These are phyloP conservation scores for Barbarea vulgaris DNA, from an alignment of 345 rosid genomes.

Conservation along the genomic window DNA sequence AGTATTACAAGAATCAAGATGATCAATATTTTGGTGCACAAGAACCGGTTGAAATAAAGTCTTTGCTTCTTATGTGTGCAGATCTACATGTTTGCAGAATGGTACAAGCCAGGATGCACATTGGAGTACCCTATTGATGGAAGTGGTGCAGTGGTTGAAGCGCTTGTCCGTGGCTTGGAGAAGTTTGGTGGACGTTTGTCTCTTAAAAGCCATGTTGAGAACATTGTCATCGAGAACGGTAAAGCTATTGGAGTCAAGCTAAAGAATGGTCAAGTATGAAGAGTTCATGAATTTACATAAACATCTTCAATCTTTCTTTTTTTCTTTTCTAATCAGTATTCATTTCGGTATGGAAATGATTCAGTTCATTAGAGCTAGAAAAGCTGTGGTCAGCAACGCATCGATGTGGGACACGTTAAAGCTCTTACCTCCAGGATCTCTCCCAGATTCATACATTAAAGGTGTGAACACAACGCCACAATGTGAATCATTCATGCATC, in stretches of 20 bases:
- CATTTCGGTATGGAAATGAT: not conserved
- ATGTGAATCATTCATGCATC: constrained; percentile 99
- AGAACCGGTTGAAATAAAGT: not conserved
- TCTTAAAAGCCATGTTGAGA: constrained; percentile 76
- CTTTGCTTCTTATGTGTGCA: constrained; percentile 40
- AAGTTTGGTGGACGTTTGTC: constrained; percentile 83
- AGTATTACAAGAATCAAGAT: not conserved
- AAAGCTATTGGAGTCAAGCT: constrained; percentile 85
- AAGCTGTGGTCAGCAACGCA: constrained; percentile 92
- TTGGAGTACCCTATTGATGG: constrained; percentile 89
- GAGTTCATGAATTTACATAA: constrained; percentile 11
- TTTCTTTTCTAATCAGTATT: not conserved
- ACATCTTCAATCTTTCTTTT: not conserved
- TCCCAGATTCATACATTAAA: constrained; percentile 61
- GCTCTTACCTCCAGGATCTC: constrained; percentile 63
- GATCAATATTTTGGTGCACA: not conserved
- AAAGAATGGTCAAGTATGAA: constrained; percentile 80
- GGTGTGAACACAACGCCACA: constrained; percentile 59
- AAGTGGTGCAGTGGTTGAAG: constrained; percentile 75
- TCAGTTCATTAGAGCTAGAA: constrained; percentile 82
- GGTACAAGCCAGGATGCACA: constrained; percentile 91
- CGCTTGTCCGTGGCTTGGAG: constrained; percentile 81
- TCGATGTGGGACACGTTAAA: constrained; percentile 91
- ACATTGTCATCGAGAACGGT: constrained; percentile 70
- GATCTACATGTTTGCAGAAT: constrained; percentile 97